A percentile compares a stretch with the other conserved stretches of the same genome.
Evolutionary conservation across 2,329 filamentous ascomycete genomes (phyloP).

Genomic region (Fusarium ramigenum): DNA sequence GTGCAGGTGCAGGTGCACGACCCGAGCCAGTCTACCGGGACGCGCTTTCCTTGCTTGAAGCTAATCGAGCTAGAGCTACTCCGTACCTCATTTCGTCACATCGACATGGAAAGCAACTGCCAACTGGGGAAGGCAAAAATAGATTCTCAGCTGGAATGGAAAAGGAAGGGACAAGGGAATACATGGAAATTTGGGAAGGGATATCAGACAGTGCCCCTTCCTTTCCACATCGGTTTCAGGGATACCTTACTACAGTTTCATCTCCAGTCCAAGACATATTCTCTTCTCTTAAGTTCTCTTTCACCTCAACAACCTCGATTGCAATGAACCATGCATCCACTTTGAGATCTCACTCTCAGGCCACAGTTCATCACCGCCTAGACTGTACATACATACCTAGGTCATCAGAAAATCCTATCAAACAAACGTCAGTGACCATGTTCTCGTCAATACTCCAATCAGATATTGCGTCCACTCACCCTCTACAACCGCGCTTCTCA

Average conservation of each 20-base stretch:
- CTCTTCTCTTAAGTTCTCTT: background rate
- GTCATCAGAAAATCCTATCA: background rate
- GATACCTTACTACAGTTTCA: slow-evolving; percentile 22
- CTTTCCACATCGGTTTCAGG: slow-evolving; percentile 20
- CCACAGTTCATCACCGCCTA: background rate
- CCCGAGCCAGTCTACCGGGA: slow-evolving; percentile 22
- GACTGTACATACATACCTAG: background rate
- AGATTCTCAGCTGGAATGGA: slow-evolving; percentile 7
- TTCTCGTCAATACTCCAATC: slow-evolving; percentile 12
- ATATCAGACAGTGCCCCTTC: background rate
- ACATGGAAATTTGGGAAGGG: background rate
- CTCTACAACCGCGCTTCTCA: slow-evolving; percentile 26
- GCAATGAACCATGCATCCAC: background rate
- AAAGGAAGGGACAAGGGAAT: slow-evolving; percentile 4
- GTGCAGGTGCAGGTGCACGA: background rate
- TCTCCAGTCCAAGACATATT: slow-evolving; percentile 20
- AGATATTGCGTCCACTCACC: slow-evolving; percentile 26
- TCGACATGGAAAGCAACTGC: slow-evolving; percentile 1
- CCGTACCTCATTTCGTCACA: background rate
- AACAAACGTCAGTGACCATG: background rate
- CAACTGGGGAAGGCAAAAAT: background rate
- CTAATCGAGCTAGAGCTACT: background rate
- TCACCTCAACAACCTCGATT: slow-evolving; percentile 1
- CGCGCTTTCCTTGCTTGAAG: slow-evolving; percentile 23
- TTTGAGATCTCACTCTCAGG: slow-evolving; percentile 4